Percentiles rank a stretch among this genome's conserved stretches.
Conservation (phyloP, 2,329 filamentous ascomycete genomes). For the Fusarium foetens region DNA sequence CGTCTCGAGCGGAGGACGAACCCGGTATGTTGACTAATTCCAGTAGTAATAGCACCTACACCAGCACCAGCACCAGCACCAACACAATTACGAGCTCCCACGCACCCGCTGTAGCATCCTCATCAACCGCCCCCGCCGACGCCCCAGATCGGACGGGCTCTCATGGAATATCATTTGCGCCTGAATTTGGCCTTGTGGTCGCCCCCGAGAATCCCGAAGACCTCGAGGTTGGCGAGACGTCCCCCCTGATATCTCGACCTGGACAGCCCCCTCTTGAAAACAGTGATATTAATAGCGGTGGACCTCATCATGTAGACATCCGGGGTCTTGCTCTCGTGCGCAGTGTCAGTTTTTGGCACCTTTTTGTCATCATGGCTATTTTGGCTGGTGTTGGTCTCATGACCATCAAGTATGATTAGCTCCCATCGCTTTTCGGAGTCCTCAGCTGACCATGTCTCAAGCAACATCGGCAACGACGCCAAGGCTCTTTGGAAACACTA, state of each 20-base stretch:
- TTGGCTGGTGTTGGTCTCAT: constrained; percentile 93
- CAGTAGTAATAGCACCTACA: constrained; percentile 47
- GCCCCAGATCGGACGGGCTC: constrained; percentile 36
- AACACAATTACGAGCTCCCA: constrained; percentile 44
- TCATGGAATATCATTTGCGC: constrained; percentile 43
- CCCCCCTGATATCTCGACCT: constrained; percentile 78
- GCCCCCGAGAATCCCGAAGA: constrained; percentile 42
- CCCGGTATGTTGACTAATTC: constrained; percentile 69
- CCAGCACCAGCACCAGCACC: constrained; percentile 39
- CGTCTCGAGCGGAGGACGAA: constrained; percentile 60
- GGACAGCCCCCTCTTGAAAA: constrained; percentile 64
- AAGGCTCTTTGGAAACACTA: constrained; percentile 90
- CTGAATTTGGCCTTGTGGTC: constrained; percentile 44
- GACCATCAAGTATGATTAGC: constrained; percentile 88
- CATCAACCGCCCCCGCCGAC: constrained; percentile 20
- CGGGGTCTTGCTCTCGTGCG: constrained; percentile 81
- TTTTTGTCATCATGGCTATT: constrained; percentile 89
- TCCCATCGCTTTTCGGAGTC: not conserved
- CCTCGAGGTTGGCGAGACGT: constrained; percentile 75
- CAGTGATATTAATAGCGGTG: constrained; percentile 75
- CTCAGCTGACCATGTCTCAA: constrained; percentile 50
- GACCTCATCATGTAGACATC: constrained; percentile 88
- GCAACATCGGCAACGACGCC: constrained; percentile 92
- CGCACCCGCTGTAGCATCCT: constrained; percentile 31
- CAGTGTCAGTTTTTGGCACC: constrained; percentile 86